A percentile compares a stretch with the other conserved stretches of the same genome.
Conservation (phyloP, 306 rosid species). For the Arachis stenosperma region DNA sequence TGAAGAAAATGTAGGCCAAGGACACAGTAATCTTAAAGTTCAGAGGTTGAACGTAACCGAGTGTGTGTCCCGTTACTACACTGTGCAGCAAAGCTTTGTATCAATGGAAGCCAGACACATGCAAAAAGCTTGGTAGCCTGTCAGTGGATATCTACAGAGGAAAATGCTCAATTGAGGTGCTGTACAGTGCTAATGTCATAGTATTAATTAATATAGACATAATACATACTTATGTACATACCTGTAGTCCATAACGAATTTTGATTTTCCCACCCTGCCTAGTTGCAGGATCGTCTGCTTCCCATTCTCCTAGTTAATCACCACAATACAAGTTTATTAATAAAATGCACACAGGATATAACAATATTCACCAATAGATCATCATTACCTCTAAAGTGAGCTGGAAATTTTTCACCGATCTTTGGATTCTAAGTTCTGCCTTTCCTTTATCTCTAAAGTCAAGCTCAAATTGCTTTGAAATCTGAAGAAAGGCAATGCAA, state of each 20-base stretch:
- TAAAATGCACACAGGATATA: too few relatives aligned
- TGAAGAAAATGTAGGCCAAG: too few relatives aligned
- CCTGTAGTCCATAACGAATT: constrained; percentile 95
- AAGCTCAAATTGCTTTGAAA: constrained; percentile 76
- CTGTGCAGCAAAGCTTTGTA: constrained; percentile 81
- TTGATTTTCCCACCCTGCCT: constrained; percentile 79
- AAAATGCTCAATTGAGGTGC: background rate
- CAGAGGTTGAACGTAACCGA: constrained; percentile 58
- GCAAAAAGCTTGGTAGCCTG: constrained; percentile 97
- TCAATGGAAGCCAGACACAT: constrained; percentile 87
- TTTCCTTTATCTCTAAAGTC: constrained; percentile 91
- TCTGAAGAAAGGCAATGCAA: constrained; percentile 45
- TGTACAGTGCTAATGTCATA: too few relatives aligned
- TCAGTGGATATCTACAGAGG: constrained; percentile 81
- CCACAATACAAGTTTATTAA: background rate
- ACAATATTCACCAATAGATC: background rate
- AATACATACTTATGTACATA: too few relatives aligned
- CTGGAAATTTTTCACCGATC: constrained; percentile 89
- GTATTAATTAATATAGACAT: too few relatives aligned
- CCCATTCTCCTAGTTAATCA: constrained; percentile 67
- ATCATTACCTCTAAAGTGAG: constrained; percentile 73
- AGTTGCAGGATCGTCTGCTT: constrained; percentile 82
- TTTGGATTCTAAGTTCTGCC: constrained; percentile 66
- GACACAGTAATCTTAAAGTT: constrained; percentile 40
- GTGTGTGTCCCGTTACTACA: constrained; percentile 42